A percentile compares a stretch with the other conserved stretches of the same genome.
Conservation (phyloP, 768 basidiomycete genomes). For the Pulveroboletus sp. region DNA sequence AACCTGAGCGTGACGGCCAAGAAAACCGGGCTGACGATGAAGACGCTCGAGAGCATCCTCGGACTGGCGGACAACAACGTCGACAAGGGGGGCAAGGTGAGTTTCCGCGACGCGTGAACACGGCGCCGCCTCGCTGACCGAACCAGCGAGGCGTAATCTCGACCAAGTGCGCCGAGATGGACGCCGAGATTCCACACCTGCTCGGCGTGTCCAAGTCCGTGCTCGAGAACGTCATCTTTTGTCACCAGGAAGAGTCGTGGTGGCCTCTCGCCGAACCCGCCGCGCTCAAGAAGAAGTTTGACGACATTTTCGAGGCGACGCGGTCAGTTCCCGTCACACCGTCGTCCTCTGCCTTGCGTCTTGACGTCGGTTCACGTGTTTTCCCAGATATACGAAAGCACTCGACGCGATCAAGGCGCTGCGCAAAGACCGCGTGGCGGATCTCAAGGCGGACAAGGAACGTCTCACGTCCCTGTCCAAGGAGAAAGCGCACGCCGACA, state of each 20-base stretch:
- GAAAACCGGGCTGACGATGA: constrained; percentile 94
- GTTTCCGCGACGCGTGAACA: neutral
- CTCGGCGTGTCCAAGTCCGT: constrained; percentile 98
- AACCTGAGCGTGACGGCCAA: constrained; percentile 91
- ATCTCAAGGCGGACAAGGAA: constrained; percentile 91
- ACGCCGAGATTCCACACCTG: constrained; percentile 86
- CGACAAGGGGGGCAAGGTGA: constrained; percentile 74
- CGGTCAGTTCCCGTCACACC: no score
- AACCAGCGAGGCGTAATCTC: constrained; percentile 82
- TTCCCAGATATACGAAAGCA: constrained; percentile 97
- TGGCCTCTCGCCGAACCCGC: constrained; percentile 95
- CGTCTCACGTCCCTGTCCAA: constrained; percentile 68
- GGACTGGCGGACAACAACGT: constrained; percentile 62
- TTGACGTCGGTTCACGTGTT: no score
- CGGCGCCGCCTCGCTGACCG: neutral
- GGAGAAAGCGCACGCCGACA: constrained; percentile 86
- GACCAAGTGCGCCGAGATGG: constrained; percentile 97
- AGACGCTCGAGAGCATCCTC: constrained; percentile 91
- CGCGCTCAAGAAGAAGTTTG: constrained; percentile 96
- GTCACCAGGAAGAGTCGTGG: constrained; percentile 98
- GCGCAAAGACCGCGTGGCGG: constrained; percentile 85
- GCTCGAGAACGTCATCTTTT: constrained; percentile 98
- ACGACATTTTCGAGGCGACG: constrained; percentile 99
- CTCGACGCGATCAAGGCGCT: constrained; percentile 86
- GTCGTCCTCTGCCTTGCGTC: no score